Evolutionary conservation across 2,329 filamentous ascomycete species (phyloP), one percentile per base, ranked within the genome.

Genomic region (Fusarium kyushuense): DNA sequence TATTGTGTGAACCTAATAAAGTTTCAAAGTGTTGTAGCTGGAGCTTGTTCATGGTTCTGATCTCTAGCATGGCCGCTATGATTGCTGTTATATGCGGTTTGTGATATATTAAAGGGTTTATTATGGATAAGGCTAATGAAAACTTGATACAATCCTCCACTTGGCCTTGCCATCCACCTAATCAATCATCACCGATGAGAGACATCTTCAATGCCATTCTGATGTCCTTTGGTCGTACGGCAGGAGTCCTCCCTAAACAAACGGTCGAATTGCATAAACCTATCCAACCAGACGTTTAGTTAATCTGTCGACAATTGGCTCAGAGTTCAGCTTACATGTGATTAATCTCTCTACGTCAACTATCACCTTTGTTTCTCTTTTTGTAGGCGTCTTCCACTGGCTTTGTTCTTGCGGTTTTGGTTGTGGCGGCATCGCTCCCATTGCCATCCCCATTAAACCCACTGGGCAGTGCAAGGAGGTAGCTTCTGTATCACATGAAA

Each of bases 121-220:
- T 6, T 16, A 4, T 2, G 13, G 9, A 8, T 14, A 9, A 9
- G 3, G 8, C 13, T 16, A 5, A 1, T 23, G 19, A 23, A 23
- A 9, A 9, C 38, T 16, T 23, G 1, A 0, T 23, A 10, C 7
- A 23, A 40, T 40, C 14, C 11, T 3, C 13, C 0, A 6, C 12
- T 6, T 23, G 13, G 3, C 10, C 14, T 5, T 13, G 1, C 3
- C 17, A 4, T 2, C 4, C 14, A 25, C 3, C 5, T 16, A 25
- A 5, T 60, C 3, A 61, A 7, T 61, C 27, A 12, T 45, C 38
- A 2, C 33, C 9, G 0, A 60, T 10, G 3, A 61, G 23, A 11
- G 58, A 38, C 38, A 61, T 30, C 27, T 61, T 61, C 6, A 61
- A 16, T 4, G 58, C 47, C 21, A 42, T 61, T 1, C 58, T 38